Conservation (phyloP, 2,329 filamentous ascomycete species). For the Coleophoma cylindrospora region DNA sequence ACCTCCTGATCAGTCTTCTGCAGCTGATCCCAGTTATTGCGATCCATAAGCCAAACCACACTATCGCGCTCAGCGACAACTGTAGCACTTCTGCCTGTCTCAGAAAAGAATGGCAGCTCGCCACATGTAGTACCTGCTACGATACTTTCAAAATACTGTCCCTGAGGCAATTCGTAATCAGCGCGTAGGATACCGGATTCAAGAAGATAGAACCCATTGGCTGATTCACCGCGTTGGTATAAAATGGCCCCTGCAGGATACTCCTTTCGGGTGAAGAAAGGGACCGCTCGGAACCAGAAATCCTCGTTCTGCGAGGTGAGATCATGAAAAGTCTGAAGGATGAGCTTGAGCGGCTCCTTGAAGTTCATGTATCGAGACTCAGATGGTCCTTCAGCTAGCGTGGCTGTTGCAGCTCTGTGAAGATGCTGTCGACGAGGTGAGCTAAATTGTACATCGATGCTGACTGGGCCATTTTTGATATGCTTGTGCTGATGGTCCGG, state of each 20-base stretch:
- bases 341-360: constrained; percentile 82
- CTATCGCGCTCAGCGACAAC: constrained; percentile 78
- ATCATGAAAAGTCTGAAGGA: constrained; percentile 93
- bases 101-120: constrained; percentile 92
- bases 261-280: constrained; percentile 69
- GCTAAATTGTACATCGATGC: constrained; percentile 54
- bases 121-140: constrained; percentile 93
- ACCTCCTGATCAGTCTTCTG: constrained; percentile 71
- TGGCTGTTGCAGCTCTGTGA: constrained; percentile 70
- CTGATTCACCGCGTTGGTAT: constrained; percentile 71
- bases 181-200: constrained; percentile 85
- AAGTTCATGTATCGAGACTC: constrained; percentile 75
- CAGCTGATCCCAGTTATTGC: constrained; percentile 65
- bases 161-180: constrained; percentile 88
- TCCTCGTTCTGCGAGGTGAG: constrained; percentile 83
- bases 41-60: constrained; percentile 76
- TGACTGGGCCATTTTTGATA: constrained; percentile 21
- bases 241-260: constrained; percentile 67
- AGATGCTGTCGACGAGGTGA: constrained; percentile 79
- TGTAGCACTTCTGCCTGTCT: constrained; percentile 81
- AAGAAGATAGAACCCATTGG: constrained; percentile 84
- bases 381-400: constrained; percentile 59
- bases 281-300: constrained; percentile 81
- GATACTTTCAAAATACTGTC: constrained; percentile 83
- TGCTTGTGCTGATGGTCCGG: constrained; percentile 16